Percentiles rank a stretch among this genome's conserved stretches.
Evolutionary conservation across 768 basidiomycete species (phyloP).

Genomic region (Rhizopogon salebrosus): DNA sequence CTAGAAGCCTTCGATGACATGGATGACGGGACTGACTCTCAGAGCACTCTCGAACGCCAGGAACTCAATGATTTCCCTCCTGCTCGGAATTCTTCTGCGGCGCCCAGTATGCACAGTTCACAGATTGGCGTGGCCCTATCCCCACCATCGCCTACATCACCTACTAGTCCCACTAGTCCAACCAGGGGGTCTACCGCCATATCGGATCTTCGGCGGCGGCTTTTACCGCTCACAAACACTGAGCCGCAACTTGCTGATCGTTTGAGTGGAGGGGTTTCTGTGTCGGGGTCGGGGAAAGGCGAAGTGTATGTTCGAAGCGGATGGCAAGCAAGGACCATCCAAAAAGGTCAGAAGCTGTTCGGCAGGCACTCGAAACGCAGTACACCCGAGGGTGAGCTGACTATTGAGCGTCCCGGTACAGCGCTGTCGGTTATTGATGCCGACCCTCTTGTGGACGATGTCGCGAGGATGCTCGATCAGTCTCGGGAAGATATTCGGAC

Average conservation of each 20-base stretch:
- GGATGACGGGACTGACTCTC: constrained; percentile 45
- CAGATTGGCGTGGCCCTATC: constrained; percentile 4
- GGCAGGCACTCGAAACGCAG: constrained; percentile 23
- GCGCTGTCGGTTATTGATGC: constrained; percentile 31
- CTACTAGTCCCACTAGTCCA: constrained; percentile 14
- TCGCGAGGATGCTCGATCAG: constrained; percentile 53
- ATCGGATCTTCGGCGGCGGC: constrained; percentile 50
- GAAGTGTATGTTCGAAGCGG: constrained; percentile 74
- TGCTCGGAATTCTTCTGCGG: constrained; percentile 9
- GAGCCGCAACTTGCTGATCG: constrained; percentile 65
- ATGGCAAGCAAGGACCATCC: constrained; percentile 70
- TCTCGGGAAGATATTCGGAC: constrained; percentile 61
- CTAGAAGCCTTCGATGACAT: constrained; percentile 59
- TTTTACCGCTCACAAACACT: constrained; percentile 54
- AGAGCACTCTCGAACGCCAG: constrained; percentile 28
- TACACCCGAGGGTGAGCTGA: constrained; percentile 20
- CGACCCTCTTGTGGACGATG: constrained; percentile 56
- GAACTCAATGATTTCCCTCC: constrained; percentile 21
- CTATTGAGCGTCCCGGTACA: constrained; percentile 21
- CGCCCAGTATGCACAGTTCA: constrained; percentile 7
- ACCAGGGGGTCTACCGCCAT: constrained; percentile 29
- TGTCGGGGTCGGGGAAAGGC: constrained; percentile 73
- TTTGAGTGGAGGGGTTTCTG: constrained; percentile 67
- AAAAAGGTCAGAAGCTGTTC: constrained; percentile 37
- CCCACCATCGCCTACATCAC: constrained; percentile 9